Percentiles rank a stretch among this genome's conserved stretches.
Evolutionary conservation across 176 grass and related monocot species (phyloP).

Genomic region (Bonia amplexicaulis): DNA sequence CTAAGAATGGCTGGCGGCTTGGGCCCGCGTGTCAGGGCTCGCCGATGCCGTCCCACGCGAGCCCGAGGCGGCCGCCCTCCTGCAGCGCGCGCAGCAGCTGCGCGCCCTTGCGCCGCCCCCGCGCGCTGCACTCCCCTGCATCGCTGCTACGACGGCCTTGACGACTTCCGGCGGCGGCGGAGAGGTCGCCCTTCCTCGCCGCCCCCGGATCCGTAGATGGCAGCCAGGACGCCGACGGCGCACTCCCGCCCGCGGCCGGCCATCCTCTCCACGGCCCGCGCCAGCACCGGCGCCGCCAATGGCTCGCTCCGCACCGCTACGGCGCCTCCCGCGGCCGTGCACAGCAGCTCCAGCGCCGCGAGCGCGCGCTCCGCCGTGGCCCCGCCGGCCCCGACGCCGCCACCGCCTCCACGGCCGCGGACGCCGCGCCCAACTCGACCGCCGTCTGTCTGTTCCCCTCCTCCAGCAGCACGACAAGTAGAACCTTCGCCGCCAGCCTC

Average conservation of each 20-base stretch:
- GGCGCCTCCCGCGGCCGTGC: slow-evolving; percentile 60
- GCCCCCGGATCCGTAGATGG: slow-evolving; percentile 47
- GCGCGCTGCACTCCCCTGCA: slow-evolving; percentile 87
- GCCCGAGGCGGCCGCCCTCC: slow-evolving; percentile 65
- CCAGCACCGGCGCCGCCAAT: slow-evolving; percentile 38
- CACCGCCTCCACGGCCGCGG: slow-evolving; percentile 63
- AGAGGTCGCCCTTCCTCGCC: background rate
- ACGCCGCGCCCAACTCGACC: slow-evolving; percentile 57
- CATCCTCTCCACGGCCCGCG: slow-evolving; percentile 62
- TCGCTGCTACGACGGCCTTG: slow-evolving; percentile 70
- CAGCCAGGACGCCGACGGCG: slow-evolving; percentile 74
- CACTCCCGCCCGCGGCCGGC: slow-evolving; percentile 64
- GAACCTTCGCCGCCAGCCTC: slow-evolving; percentile 56
- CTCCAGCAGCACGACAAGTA: slow-evolving; percentile 54
- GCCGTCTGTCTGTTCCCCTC: slow-evolving; percentile 51
- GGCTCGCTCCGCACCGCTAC: slow-evolving; percentile 46
- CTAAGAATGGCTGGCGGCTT: background rate
- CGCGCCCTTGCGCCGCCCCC: slow-evolving; percentile 74
- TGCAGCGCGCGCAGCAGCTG: slow-evolving; percentile 78
- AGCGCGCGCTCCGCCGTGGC: slow-evolving; percentile 80
- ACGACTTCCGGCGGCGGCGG: slow-evolving; percentile 64
- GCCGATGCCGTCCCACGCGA: slow-evolving; percentile 80
- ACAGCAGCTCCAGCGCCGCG: slow-evolving; percentile 81
- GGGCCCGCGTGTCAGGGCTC: slow-evolving; percentile 13
- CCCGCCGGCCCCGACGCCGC: slow-evolving; percentile 62